phyloP scores from a whole-genome alignment of 495 filamentous ascomycete species.

The Hypoxylon fragiforme region DNA sequence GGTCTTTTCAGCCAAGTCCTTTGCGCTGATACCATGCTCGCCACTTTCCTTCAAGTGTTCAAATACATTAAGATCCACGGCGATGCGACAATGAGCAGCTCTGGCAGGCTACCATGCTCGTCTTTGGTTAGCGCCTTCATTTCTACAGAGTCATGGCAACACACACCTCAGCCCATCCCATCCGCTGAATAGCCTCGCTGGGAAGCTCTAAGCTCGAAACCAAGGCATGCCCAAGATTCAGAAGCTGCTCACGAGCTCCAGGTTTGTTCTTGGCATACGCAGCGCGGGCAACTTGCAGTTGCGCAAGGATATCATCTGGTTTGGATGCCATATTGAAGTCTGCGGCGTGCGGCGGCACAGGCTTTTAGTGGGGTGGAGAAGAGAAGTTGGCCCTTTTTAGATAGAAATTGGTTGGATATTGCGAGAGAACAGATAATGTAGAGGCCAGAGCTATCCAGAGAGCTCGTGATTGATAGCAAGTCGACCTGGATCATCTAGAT shows the following conservation, averaged over 20 bases:
- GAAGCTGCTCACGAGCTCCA: conserved; percentile 41
- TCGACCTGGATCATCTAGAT: too few relatives aligned
- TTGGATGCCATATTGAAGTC: conserved; percentile 2
- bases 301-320: conserved; percentile 19
- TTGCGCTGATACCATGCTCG: conserved; percentile 25
- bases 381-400: too few relatives aligned
- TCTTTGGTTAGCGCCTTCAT: background rate
- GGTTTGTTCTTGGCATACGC: conserved; percentile 40
- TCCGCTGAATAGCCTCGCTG: conserved; percentile 45
- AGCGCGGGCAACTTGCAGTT: conserved; percentile 13
- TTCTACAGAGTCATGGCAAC: background rate
- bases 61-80: conserved; percentile 43
- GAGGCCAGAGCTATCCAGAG: too few relatives aligned
- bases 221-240: conserved; percentile 41
- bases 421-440: too few relatives aligned
- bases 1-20: conserved; percentile 34
- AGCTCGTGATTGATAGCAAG: too few relatives aligned
- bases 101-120: conserved; percentile 38
- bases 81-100: conserved; percentile 43
- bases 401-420: too few relatives aligned
- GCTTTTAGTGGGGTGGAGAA: too few relatives aligned
- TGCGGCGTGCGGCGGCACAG: too few relatives aligned
- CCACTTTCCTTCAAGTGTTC: conserved; percentile 39
- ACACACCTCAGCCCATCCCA: conserved; percentile 48
- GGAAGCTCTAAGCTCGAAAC: conserved; percentile 41